These are phyloP conservation scores for Chalciporus piperatus DNA, from an alignment of 768 basidiomycete species.

Conservation along the genomic window DNA sequence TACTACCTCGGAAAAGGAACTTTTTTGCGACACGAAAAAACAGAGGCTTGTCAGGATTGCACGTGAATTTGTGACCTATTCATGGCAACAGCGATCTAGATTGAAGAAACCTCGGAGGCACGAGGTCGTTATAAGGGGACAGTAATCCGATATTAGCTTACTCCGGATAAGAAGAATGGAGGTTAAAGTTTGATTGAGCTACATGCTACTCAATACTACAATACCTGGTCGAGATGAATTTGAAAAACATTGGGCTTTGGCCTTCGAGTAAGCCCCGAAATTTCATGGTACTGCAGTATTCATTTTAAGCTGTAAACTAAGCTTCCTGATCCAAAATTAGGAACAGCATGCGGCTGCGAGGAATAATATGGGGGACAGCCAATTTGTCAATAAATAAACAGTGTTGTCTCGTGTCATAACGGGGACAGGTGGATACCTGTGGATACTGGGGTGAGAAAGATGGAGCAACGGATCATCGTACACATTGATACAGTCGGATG, in stretches of 20 bases:
- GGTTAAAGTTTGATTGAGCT: background rate
- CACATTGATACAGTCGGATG: no score
- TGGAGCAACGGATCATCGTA: no score
- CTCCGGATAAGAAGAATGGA: background rate
- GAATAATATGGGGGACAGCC: background rate
- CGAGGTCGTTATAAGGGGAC: background rate
- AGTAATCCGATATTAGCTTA: background rate
- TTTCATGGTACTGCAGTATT: background rate
- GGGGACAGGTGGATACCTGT: no score
- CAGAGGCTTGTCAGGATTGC: background rate
- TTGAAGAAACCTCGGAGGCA: background rate
- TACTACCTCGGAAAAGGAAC: background rate
- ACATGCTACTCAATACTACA: no score
- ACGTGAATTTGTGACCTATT: conserved; percentile 18
- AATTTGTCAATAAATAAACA: background rate
- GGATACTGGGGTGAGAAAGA: no score
- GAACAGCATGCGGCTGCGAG: no score
- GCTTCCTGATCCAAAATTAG: no score
- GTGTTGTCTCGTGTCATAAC: background rate
- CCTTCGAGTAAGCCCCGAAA: background rate
- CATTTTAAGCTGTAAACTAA: no score
- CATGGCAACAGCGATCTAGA: conserved; percentile 14
- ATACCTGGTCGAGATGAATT: background rate
- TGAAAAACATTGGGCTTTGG: background rate
- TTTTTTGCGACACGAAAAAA: background rate